A percentile compares a stretch with the other conserved stretches of the same genome.
Conservation (phyloP, 75 land plant genomes). For the Pinus taeda region DNA sequence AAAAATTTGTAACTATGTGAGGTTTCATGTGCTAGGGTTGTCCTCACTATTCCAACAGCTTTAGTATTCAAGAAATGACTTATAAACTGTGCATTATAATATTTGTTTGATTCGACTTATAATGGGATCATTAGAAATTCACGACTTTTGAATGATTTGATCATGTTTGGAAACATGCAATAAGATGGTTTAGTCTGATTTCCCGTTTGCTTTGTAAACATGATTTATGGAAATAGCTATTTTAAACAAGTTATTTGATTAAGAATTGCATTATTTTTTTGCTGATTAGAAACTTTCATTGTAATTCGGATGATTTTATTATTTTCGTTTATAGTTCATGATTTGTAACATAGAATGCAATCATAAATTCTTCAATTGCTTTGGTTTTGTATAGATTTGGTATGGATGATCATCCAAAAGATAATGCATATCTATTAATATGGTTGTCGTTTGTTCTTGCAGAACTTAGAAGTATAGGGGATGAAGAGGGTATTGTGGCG, state of each 20-base stretch:
- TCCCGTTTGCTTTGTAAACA: no score
- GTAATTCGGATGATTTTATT: neutral
- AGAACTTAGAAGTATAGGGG: slow-evolving; percentile 14
- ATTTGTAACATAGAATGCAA: neutral
- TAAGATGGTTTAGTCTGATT: no score
- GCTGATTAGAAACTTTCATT: no score
- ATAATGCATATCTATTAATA: neutral
- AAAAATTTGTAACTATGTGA: no score
- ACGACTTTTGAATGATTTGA: no score
- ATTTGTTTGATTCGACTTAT: no score
- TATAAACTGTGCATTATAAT: no score
- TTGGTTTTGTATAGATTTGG: neutral
- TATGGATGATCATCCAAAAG: neutral
- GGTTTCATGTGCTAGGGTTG: no score
- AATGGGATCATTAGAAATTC: no score
- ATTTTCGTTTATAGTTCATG: neutral
- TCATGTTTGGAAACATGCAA: no score
- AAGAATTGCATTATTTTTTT: neutral
- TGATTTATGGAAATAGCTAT: neutral
- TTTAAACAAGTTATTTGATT: neutral
- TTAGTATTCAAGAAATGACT: no score
- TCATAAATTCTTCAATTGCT: neutral
- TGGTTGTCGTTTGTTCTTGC: neutral
- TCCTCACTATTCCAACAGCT: no score
- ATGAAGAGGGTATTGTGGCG: slow-evolving; percentile 25